Conservation (phyloP, 495 filamentous ascomycete species). For the Astrocystis sublimbata region DNA sequence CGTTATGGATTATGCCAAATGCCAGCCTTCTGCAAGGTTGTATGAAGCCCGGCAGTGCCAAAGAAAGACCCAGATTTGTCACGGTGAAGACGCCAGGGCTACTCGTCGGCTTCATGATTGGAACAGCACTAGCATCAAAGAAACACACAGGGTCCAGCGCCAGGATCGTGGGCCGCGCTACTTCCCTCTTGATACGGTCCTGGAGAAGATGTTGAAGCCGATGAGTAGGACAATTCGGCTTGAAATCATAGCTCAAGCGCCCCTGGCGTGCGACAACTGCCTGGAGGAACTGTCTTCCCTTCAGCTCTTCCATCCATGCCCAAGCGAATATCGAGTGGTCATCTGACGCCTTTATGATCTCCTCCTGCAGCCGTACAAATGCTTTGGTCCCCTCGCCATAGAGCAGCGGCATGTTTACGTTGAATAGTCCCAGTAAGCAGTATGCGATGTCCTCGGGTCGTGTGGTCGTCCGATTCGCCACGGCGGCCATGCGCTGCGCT, state of each 20-base stretch:
- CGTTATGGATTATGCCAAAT: conserved; percentile 15
- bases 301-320: conserved; percentile 20
- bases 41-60: conserved; percentile 15
- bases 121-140: conserved; percentile 13
- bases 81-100: conserved; percentile 14
- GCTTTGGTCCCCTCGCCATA: conserved; percentile 29
- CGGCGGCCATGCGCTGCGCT: conserved; percentile 29
- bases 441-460: conserved; percentile 27
- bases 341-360: conserved; percentile 22
- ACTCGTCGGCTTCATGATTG: conserved; percentile 1
- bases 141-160: conserved; percentile 17
- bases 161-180: conserved; percentile 15
- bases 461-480: conserved; percentile 23
- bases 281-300: neutral
- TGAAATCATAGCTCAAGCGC: neutral
- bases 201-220: conserved; percentile 1
- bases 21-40: conserved; percentile 3
- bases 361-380: conserved; percentile 22
- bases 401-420: conserved; percentile 26
- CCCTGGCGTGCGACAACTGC: neutral
- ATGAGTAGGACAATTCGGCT: conserved; percentile 12
- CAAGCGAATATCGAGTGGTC: conserved; percentile 22
- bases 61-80: conserved; percentile 19
- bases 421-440: conserved; percentile 29
- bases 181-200: neutral